phyloP scores from a whole-genome alignment of 2,329 filamentous ascomycete genomes.

The Tolypocladium album region DNA sequence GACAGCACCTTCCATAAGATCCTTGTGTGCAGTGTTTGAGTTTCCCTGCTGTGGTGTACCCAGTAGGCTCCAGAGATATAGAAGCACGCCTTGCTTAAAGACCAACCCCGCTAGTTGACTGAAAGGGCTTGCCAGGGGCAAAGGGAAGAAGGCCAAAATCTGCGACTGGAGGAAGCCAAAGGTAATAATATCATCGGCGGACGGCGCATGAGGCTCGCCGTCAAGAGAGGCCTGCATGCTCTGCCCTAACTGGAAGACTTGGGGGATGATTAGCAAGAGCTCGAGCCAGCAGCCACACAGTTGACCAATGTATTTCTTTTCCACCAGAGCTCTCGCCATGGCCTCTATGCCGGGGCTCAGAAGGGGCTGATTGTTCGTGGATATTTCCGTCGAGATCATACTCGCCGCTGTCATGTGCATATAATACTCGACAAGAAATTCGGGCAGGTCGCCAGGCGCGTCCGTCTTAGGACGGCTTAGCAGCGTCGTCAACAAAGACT shows the following conservation, averaged over 20 bases:
- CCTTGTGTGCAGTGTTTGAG: slow-evolving; percentile 10
- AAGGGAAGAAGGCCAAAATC: slow-evolving; percentile 27
- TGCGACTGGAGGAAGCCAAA: slow-evolving; percentile 31
- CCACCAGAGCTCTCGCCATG: slow-evolving; percentile 16
- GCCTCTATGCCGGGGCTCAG: slow-evolving; percentile 19
- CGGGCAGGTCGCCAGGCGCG: slow-evolving; percentile 24
- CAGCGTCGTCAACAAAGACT: slow-evolving; percentile 26
- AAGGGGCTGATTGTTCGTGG: slow-evolving; percentile 16
- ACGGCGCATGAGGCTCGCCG: slow-evolving; percentile 12
- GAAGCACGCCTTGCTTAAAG: slow-evolving; percentile 31
- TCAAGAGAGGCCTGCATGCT: slow-evolving; percentile 22
- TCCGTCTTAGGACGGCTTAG: slow-evolving; percentile 20
- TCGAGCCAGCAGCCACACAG: slow-evolving; percentile 28
- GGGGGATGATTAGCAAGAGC: slow-evolving; percentile 23
- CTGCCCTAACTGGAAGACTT: slow-evolving; percentile 31
- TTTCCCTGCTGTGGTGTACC: slow-evolving; percentile 14
- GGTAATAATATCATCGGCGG: slow-evolving; percentile 29
- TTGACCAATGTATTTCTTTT: slow-evolving; percentile 22
- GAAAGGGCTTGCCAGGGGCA: slow-evolving; percentile 20
- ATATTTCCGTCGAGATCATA: slow-evolving; percentile 31
- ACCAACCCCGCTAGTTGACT: slow-evolving; percentile 28
- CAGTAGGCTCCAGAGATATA: slow-evolving; percentile 29
- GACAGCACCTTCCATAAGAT: slow-evolving; percentile 17
- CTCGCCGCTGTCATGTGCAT: slow-evolving; percentile 34
- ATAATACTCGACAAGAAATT: slow-evolving; percentile 37